Percentiles rank a stretch among this genome's conserved stretches.
These are phyloP conservation scores for Cryphonectria japonica DNA, from an alignment of 2,329 filamentous ascomycete genomes.

Conservation along the genomic window DNA sequence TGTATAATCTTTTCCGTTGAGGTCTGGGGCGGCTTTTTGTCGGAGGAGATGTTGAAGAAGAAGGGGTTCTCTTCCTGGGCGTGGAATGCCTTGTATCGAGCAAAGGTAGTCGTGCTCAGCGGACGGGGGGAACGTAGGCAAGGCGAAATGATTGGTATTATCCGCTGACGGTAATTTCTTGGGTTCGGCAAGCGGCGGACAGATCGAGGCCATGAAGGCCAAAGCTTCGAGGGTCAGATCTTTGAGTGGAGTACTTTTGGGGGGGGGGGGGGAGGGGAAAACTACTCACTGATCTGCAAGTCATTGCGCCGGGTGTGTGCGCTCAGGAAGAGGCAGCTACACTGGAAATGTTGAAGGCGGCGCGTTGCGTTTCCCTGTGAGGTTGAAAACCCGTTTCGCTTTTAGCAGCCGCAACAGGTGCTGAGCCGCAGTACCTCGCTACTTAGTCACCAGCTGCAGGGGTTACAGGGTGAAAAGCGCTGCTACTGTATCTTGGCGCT, in stretches of 20 bases:
- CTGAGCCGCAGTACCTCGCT: too few species aligned
- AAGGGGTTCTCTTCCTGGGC: background rate
- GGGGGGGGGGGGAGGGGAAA: too few species aligned
- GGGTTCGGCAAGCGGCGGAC: background rate
- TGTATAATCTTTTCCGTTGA: slow-evolving; percentile 1
- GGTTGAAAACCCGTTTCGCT: background rate
- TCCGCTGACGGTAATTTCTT: background rate
- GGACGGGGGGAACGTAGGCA: too few species aligned
- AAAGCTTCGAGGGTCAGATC: slow-evolving; percentile 1
- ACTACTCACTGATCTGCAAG: background rate
- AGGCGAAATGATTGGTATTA: background rate
- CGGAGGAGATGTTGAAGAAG: background rate
- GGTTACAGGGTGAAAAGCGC: too few species aligned
- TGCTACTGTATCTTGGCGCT: too few species aligned
- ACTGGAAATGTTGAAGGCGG: background rate
- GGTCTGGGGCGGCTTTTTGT: background rate
- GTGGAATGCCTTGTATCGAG: background rate
- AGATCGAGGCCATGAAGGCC: background rate
- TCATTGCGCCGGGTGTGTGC: background rate
- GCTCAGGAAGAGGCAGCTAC: background rate
- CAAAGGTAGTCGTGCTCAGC: background rate
- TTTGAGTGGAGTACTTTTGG: background rate
- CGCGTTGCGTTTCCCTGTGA: background rate
- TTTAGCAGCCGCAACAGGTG: too few species aligned
- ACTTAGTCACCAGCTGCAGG: too few species aligned